Base-by-base conservation (phyloP, 2,329 filamentous ascomycete genomes). In the Exophiala calicioides region DNA sequence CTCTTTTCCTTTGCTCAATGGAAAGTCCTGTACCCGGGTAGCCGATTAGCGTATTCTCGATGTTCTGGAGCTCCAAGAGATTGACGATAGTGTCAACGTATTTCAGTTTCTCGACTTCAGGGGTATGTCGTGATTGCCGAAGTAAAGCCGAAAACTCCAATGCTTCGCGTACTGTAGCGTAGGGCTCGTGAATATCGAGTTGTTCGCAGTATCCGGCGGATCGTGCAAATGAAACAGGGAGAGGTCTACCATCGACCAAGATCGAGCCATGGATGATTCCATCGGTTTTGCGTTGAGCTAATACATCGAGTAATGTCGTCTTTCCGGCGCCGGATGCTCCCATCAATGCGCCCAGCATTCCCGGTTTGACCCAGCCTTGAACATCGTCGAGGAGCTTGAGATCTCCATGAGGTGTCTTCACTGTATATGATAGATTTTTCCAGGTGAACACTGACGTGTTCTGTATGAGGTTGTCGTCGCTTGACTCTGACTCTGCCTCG, bases 261-360 rank as follows among this genome's bases (percentile, higher is more conserved):
- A 87, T 81, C 20, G 82, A 77, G 3, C 84, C 84, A 4, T 69
- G 65, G 5, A 85, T 75, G 7, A 82, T 75, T 40, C 84, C 82
- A 24, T 74, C 73, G 3, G 72, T 81, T 61, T 88, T 84, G 1
- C 87, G 78, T 57, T 89, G 85, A 0, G 86, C 82, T 2, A 86
- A 68, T 0, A 85, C 86, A 62, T 91, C 88, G 4, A 93, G 71
- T 0, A 93, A 72, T 0, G 88, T 91, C 0, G 68, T 71, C 66
- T 93, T 93, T 2, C 88, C 88, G 4, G 88, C 88, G 21, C 85
- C 86, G 1, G 81, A 87, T 1, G 85, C 84, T 19, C 88, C 88
- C 74, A 91, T 86, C 1, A 93, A 71, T 0, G 88, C 88, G 15
- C 87, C 80, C 70, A 93, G 79, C 50, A 85, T 74, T 6, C 88